Evolutionary conservation across 345 rosid genomes (phyloP), one percentile per base, ranked within the genome.

Genomic region (Raphanus raphanistrum): DNA sequence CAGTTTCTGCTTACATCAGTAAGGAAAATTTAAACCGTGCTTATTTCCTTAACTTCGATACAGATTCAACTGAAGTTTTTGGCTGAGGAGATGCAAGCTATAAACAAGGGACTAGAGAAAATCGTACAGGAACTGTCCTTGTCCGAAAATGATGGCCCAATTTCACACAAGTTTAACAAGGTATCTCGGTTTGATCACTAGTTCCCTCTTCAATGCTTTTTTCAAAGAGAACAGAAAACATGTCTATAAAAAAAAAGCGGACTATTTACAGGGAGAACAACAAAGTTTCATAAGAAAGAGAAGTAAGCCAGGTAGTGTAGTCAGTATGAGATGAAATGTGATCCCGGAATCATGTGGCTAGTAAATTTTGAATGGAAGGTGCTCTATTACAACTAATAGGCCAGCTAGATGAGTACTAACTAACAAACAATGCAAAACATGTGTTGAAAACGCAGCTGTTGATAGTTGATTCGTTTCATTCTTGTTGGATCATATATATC

Each of bases 11-110:
- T 21, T 21, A 21, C 21, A 21, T 21, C 21, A 21, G 21, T 27
- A 27, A 35, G 27, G 21, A 21, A 74, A 21, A 29, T 4, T 61
- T 17, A 59, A 54, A 52, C 8, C 21, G 13, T 17, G 67, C 29
- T 63, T n/a, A 55, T 69, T 41, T 63, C 5, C 57, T 57, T 26
- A 75, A 26, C 48, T 80, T 83, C 45, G 57, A 52, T 78, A 72
- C 82, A 94, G 98, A 77, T 94, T 81, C 98, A 94, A 88, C 74
- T 94, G 84, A 94, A 94, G 86, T 84, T 78, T 84, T 81, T 94
- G 87, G 98, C 97, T 0, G 98, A 94, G 84, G 98, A 94, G 86
- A 94, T 94, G 98, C 97, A 94, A 88, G 98, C 96, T 11, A 80
- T 94, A 79, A 92, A 89, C 87, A 94, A 92, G 86, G 98, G 98